These are phyloP conservation scores for Russula olivacea DNA, from an alignment of 768 basidiomycete species.

Conservation along the genomic window DNA sequence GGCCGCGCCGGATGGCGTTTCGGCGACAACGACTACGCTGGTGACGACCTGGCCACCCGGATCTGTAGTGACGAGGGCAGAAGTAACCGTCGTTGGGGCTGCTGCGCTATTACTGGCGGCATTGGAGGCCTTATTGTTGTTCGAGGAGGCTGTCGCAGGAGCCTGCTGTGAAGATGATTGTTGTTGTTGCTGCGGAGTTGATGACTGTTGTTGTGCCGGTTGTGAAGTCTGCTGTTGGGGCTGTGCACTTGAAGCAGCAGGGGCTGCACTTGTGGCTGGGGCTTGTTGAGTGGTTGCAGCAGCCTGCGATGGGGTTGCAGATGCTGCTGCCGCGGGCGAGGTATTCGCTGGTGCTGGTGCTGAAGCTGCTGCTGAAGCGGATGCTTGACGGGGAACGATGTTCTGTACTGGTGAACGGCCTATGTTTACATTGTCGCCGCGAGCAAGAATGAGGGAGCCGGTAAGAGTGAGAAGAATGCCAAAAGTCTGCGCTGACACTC, in stretches of 20 bases:
- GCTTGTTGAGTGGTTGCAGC: background rate
- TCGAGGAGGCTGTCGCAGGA: background rate
- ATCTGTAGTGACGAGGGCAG: constrained; percentile 30
- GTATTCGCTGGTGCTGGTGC: background rate
- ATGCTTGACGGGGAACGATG: constrained; percentile 23
- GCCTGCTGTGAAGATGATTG: background rate
- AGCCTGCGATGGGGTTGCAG: background rate
- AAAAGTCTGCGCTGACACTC: constrained; percentile 26
- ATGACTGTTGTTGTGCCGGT: constrained; percentile 19
- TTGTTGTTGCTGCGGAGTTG: constrained; percentile 15
- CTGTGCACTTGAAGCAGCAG: background rate
- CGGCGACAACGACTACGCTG: constrained; percentile 23
- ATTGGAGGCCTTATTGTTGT: background rate
- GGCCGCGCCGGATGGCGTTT: constrained; percentile 14
- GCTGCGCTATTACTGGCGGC: background rate
- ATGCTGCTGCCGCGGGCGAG: background rate
- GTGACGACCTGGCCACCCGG: constrained; percentile 32
- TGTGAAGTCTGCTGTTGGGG: constrained; percentile 5
- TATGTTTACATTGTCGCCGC: constrained; percentile 22
- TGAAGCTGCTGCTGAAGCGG: background rate
- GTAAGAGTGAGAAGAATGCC: constrained; percentile 30
- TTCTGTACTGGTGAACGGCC: background rate
- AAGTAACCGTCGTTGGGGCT: constrained; percentile 1
- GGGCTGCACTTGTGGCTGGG: constrained; percentile 1
- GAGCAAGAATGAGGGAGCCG: constrained; percentile 30